These are phyloP conservation scores for Lactuca sativa DNA, from an alignment of 129 eudicot genomes.

Conservation along the genomic window DNA sequence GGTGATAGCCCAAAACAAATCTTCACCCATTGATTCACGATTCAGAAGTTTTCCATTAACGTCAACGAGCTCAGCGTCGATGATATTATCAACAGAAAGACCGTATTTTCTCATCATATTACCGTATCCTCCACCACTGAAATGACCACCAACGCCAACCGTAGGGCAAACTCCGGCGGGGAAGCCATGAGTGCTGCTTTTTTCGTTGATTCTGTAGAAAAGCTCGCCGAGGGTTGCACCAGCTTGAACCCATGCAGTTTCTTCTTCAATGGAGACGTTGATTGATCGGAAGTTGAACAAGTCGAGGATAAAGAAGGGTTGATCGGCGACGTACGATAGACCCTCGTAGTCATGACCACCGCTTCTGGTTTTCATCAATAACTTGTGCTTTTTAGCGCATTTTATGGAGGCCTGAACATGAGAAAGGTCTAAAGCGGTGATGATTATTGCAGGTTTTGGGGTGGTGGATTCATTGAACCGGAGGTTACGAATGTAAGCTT, in stretches of 20 bases:
- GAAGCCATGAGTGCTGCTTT: slow-evolving; percentile 39
- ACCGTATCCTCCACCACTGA: slow-evolving; percentile 54
- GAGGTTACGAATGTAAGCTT: slow-evolving; percentile 42
- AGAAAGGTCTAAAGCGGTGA: slow-evolving; percentile 45
- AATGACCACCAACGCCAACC: slow-evolving; percentile 56
- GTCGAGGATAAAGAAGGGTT: slow-evolving; percentile 46
- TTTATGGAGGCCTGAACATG: slow-evolving; percentile 43
- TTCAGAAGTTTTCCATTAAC: slow-evolving; percentile 30
- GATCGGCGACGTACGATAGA: slow-evolving; percentile 38
- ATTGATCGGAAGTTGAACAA: slow-evolving; percentile 39
- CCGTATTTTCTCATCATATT: slow-evolving; percentile 54
- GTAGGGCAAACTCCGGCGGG: slow-evolving; percentile 65
- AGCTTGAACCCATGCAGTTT: slow-evolving; percentile 53
- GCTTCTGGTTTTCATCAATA: slow-evolving; percentile 42
- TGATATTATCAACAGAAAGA: slow-evolving; percentile 43
- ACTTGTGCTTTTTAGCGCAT: slow-evolving; percentile 32
- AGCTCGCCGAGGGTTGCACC: slow-evolving; percentile 55
- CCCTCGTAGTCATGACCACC: slow-evolving; percentile 60
- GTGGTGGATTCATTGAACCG: slow-evolving; percentile 43
- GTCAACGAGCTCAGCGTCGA: slow-evolving; percentile 41
- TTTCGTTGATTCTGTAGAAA: slow-evolving; percentile 41
- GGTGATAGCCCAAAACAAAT: slow-evolving; percentile 59
- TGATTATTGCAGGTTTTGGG: slow-evolving; percentile 40
- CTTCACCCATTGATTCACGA: slow-evolving; percentile 55
- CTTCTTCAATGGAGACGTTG: slow-evolving; percentile 25